Evolutionary conservation across 164 flowering plant species (phyloP).

Genomic region (Berberis vulgaris): DNA sequence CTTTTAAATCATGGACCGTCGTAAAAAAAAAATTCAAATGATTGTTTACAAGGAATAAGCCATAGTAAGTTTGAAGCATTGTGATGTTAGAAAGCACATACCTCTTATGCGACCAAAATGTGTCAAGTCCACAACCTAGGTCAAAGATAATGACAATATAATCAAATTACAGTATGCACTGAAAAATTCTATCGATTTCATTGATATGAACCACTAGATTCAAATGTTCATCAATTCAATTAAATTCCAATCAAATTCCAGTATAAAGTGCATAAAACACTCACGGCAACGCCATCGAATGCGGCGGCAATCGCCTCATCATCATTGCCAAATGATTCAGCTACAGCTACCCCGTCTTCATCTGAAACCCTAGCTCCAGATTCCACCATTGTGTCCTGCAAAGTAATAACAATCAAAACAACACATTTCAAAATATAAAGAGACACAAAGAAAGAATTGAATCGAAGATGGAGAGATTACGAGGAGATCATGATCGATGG

Average conservation of each 20-base stretch:
- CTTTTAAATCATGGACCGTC: no score
- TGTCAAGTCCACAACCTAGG: constrained; percentile 14
- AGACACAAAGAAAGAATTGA: not conserved
- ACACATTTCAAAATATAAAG: not conserved
- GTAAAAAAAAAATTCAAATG: no score
- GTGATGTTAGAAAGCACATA: not conserved
- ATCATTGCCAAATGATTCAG: constrained; percentile 49
- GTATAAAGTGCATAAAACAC: constrained; percentile 10
- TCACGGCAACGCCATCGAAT: constrained; percentile 44
- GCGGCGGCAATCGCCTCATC: constrained; percentile 55
- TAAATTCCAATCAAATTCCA: not conserved
- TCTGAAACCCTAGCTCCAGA: constrained; percentile 40
- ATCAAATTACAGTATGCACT: not conserved
- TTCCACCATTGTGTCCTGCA: constrained; percentile 34
- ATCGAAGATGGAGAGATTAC: constrained; percentile 16
- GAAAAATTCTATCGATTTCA: not conserved
- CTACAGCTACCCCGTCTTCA: constrained; percentile 18
- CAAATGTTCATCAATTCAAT: not conserved
- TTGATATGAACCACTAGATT: not conserved
- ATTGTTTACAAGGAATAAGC: no score
- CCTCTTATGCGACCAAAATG: constrained; percentile 20
- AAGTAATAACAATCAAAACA: not conserved
- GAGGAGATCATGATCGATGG: constrained; percentile 55
- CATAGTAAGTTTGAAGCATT: not conserved
- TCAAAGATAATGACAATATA: not conserved